phyloP scores from a whole-genome alignment of 2,329 filamentous ascomycete species.

The Phyllosticta citribraziliensis region DNA sequence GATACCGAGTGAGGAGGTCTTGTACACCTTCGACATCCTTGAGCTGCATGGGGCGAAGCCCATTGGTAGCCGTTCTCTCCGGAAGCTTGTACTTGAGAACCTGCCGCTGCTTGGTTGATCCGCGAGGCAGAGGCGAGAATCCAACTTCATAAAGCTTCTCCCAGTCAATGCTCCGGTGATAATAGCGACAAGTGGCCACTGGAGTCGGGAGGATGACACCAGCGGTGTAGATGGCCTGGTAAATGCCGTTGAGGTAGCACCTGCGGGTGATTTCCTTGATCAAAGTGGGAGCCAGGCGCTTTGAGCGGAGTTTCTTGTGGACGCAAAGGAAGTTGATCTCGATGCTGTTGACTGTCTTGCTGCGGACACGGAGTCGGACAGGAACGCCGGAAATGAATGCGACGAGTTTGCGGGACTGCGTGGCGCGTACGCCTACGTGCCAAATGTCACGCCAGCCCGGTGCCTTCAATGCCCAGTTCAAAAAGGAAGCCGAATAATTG shows the following conservation, averaged over 20 bases:
- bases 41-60: constrained; percentile 68
- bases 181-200: constrained; percentile 89
- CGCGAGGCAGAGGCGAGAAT: constrained; percentile 77
- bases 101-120: constrained; percentile 78
- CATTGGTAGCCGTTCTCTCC: constrained; percentile 58
- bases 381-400: constrained; percentile 95
- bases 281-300: constrained; percentile 83
- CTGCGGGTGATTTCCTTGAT: constrained; percentile 96
- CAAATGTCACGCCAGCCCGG: constrained; percentile 91
- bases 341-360: constrained; percentile 64
- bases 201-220: constrained; percentile 86
- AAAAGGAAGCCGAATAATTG: constrained; percentile 81
- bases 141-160: constrained; percentile 89
- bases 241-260: constrained; percentile 77
- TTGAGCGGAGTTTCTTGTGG: constrained; percentile 93
- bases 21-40: constrained; percentile 71
- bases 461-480: constrained; percentile 90
- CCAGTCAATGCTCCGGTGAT: constrained; percentile 90
- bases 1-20: constrained; percentile 65
- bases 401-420: constrained; percentile 75
- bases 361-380: constrained; percentile 68
- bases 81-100: constrained; percentile 79
- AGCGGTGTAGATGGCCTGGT: constrained; percentile 92
- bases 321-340: constrained; percentile 98
- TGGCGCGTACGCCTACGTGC: constrained; percentile 87